phyloP scores from a whole-genome alignment of 2,329 filamentous ascomycete species.

The Apiospora sp. region DNA sequence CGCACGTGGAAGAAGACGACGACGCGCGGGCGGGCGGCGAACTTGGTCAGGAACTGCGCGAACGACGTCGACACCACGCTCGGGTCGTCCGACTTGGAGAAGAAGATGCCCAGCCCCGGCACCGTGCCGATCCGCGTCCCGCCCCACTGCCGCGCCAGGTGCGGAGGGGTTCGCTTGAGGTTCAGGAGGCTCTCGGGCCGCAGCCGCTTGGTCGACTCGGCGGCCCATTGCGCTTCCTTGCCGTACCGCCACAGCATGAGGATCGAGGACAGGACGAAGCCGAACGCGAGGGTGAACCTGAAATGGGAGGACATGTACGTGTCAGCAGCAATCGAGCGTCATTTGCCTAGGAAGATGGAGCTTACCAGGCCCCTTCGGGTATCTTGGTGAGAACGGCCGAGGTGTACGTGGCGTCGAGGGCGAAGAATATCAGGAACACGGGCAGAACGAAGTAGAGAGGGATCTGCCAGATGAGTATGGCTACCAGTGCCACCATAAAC shows the following conservation, averaged over 20 bases:
- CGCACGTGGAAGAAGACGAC: constrained; percentile 76
- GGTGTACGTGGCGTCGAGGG: constrained; percentile 71
- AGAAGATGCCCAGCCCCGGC: constrained; percentile 72
- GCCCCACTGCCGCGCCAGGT: constrained; percentile 40
- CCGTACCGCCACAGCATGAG: constrained; percentile 79
- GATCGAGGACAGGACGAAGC: constrained; percentile 64
- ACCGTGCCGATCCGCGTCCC: constrained; percentile 51
- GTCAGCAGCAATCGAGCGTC: background rate
- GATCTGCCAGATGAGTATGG: constrained; percentile 73
- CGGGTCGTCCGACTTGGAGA: constrained; percentile 73
- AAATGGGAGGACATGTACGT: background rate
- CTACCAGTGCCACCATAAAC: constrained; percentile 73
- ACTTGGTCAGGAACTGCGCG: constrained; percentile 73
- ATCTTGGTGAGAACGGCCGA: constrained; percentile 74
- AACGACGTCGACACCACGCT: constrained; percentile 65
- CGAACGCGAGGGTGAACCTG: constrained; percentile 73
- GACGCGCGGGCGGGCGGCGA: constrained; percentile 69
- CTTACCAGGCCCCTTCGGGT: constrained; percentile 67
- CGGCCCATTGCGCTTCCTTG: constrained; percentile 77
- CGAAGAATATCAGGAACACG: constrained; percentile 65
- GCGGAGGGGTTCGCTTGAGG: background rate
- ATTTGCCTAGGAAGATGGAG: background rate
- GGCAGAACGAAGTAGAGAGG: constrained; percentile 64
- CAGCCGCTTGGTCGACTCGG: constrained; percentile 67
- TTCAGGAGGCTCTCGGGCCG: constrained; percentile 11